A percentile compares a stretch with the other conserved stretches of the same genome.
Evolutionary conservation across 176 grass and related monocot genomes (phyloP).

Genomic region (Avena eriantha): DNA sequence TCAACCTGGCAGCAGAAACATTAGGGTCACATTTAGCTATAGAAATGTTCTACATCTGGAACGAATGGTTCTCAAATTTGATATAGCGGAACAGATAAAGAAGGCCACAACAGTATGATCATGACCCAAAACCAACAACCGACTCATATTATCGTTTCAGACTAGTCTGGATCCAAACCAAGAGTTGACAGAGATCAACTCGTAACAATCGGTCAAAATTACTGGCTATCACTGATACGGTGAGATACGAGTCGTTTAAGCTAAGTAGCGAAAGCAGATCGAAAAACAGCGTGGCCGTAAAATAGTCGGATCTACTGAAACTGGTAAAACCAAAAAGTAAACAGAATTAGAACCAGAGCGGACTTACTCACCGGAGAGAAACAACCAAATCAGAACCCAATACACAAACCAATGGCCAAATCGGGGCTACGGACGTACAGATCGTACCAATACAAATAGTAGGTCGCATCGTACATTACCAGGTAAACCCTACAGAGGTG

Average conservation of each 20-base stretch:
- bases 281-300: not conserved
- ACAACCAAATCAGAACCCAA: not conserved
- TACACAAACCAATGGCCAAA: not conserved
- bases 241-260: not conserved
- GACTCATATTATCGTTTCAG: not conserved
- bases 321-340: not conserved
- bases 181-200: not conserved
- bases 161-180: not conserved
- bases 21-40: not conserved
- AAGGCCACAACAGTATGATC: not conserved
- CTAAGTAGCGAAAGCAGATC: not conserved
- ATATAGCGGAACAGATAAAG: not conserved
- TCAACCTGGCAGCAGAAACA: constrained; percentile 57
- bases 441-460: not conserved
- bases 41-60: not conserved
- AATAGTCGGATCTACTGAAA: not conserved
- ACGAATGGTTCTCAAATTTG: not conserved
- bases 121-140: not conserved
- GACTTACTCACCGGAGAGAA: not conserved
- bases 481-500: not conserved
- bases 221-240: too few relatives aligned
- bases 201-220: too few relatives aligned
- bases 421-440: not conserved
- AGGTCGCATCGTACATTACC: not conserved
- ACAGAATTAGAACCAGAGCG: not conserved